These are phyloP conservation scores for Claviceps sp. DNA, from an alignment of 2,329 filamentous ascomycete genomes.

Conservation along the genomic window DNA sequence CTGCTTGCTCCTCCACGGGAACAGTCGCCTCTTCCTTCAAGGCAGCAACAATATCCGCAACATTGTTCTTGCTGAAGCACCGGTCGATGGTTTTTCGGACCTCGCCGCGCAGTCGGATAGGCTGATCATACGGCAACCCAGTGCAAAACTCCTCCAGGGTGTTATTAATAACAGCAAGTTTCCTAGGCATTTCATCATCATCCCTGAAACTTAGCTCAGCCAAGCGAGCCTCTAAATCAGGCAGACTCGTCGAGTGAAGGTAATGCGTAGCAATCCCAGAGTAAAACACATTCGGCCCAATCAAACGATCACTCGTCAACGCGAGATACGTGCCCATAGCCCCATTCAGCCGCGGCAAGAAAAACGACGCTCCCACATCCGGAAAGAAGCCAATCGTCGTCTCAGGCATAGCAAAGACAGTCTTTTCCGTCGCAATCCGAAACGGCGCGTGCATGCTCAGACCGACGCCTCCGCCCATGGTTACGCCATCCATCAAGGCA, in stretches of 20 bases:
- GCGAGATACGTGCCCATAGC: conserved; percentile 83
- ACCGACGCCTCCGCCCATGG: conserved; percentile 95
- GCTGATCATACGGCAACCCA: conserved; percentile 64
- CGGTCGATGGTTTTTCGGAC: conserved; percentile 74
- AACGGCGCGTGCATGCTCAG: conserved; percentile 91
- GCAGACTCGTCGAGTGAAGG: conserved; percentile 77
- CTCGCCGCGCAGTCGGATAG: conserved; percentile 52
- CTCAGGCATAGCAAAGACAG: conserved; percentile 95
- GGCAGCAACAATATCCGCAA: conserved; percentile 57
- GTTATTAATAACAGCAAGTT: conserved; percentile 61
- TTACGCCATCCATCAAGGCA: conserved; percentile 93
- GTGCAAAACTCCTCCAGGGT: conserved; percentile 89
- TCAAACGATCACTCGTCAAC: conserved; percentile 72
- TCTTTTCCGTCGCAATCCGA: conserved; percentile 90
- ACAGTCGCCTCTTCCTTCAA: conserved; percentile 35
- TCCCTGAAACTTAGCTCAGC: conserved; percentile 84
- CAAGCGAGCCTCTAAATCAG: conserved; percentile 68
- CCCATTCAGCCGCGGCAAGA: conserved; percentile 81
- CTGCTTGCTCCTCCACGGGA: too few species aligned
- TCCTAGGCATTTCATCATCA: conserved; percentile 46
- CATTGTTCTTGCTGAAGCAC: conserved; percentile 55
- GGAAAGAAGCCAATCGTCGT: conserved; percentile 98
- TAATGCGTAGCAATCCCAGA: conserved; percentile 92
- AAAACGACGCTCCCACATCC: conserved; percentile 93
- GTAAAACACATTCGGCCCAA: conserved; percentile 77